Conservation (phyloP, 2,329 filamentous ascomycete genomes). For the Myrmaecium sp. region DNA sequence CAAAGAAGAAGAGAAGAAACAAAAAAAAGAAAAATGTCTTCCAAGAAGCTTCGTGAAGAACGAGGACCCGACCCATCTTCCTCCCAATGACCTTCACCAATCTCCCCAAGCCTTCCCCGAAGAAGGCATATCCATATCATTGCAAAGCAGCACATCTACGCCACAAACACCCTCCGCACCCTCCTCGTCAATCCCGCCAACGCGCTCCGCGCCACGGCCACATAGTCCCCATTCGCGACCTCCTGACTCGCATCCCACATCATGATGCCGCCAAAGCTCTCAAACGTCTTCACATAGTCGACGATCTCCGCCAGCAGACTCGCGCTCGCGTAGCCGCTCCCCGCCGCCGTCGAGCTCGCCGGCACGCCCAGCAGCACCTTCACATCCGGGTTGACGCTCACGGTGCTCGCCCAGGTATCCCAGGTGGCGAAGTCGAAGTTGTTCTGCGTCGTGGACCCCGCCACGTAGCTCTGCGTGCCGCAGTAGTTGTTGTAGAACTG, state of each 20-base stretch:
- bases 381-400: slow-evolving; percentile 40
- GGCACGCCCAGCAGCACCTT: slow-evolving; percentile 47
- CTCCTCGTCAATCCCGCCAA: too few species aligned
- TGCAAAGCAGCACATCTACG: too few species aligned
- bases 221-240: slow-evolving; percentile 13
- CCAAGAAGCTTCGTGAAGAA: too few species aligned
- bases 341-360: slow-evolving; percentile 34
- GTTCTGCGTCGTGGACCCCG: slow-evolving; percentile 27
- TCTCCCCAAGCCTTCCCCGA: too few species aligned
- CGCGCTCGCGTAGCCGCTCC: slow-evolving; percentile 37
- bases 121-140: too few species aligned
- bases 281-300: slow-evolving; percentile 35
- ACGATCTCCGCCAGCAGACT: slow-evolving; percentile 34
- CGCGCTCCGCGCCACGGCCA: slow-evolving; percentile 8
- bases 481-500: slow-evolving; percentile 59
- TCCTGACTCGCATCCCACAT: slow-evolving; percentile 39
- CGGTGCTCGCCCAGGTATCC: slow-evolving; percentile 46
- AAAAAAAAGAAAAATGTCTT: too few species aligned
- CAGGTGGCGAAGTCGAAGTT: slow-evolving; percentile 47
- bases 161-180: too few species aligned
- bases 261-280: slow-evolving; percentile 51
- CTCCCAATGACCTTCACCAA: too few species aligned
- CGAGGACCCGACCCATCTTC: too few species aligned
- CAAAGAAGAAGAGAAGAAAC: too few species aligned
- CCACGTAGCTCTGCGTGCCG: slow-evolving; percentile 35